Conservation (phyloP, 2,329 filamentous ascomycete genomes). For the Clonostachys byssicola region DNA sequence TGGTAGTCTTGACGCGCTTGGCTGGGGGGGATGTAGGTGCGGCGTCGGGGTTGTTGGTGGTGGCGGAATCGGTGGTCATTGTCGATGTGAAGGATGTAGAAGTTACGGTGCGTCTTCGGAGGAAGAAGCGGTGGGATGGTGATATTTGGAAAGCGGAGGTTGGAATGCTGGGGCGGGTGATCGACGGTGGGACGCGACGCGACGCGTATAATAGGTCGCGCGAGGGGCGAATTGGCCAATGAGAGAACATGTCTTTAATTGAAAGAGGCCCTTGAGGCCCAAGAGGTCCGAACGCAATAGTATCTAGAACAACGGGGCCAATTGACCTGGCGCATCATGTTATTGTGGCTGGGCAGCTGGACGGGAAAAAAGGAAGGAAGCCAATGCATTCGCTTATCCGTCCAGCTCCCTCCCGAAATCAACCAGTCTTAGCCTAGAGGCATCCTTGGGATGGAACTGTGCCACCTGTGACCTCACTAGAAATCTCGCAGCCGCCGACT, state of each 20-base stretch:
- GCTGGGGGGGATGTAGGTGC: conserved; percentile 60
- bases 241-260: not conserved
- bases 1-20: conserved; percentile 70
- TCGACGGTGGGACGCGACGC: conserved; percentile 20
- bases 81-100: not conserved
- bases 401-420: conserved; percentile 59
- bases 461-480: conserved; percentile 62
- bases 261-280: too few species aligned
- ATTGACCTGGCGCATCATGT: too few species aligned
- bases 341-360: not conserved
- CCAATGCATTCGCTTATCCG: not conserved
- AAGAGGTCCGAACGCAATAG: too few species aligned
- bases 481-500: conserved; percentile 60
- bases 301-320: too few species aligned
- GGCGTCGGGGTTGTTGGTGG: conserved; percentile 46
- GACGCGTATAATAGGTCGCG: not conserved
- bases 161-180: conserved; percentile 5
- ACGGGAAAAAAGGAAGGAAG: not conserved
- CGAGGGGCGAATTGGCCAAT: not conserved
- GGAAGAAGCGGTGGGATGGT: not conserved
- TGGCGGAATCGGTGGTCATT: conserved; percentile 16
- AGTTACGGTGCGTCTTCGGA: not conserved
- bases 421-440: conserved; percentile 51
- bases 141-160: not conserved
- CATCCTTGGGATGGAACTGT: conserved; percentile 61